Evolutionary conservation across 164 flowering plant species (phyloP), one percentile per base, ranked within the genome.

Genomic region (Piper betle): DNA sequence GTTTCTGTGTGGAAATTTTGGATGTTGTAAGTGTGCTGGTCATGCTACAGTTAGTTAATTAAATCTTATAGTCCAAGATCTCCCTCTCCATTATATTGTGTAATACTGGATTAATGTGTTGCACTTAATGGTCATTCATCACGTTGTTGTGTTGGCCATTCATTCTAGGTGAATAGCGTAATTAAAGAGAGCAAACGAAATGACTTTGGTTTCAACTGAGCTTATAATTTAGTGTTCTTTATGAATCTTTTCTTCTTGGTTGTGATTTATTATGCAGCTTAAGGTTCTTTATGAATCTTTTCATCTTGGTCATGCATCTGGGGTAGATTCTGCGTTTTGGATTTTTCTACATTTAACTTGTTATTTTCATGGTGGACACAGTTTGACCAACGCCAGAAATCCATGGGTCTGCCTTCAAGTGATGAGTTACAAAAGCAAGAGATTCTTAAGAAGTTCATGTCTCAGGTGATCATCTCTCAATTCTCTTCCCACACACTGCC

Each of bases 381-480:
- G 98, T 92, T 84, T 72, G 98, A 92, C 64, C 98, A 92, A 73
- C 73, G 96, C 54, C 96, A 92, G 74, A 92, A 87, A 66, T 55
- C 82, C 6, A 92, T 89, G 98, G 98, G 98, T 48, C 89, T 81
- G 20, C 98, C 96, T 13, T 80, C 91, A 4, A 92, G 96, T 68
- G 98, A 89, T 50, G 98, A 92, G 73, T 71, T 82, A 72, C 83
- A 87, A 72, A 89, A 89, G 64, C 85, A 92, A 63, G 96, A 89
- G 20, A 68, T 92, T 4, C 74, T 92, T 6, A 92, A 92, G 79
- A 82, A 89, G 66, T 92, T 92, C 78, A 92, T 92, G 98, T 68
- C 93, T 40, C 78, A 87, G 88, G 97, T 88, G 53, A 74, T 42
- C 5, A 25, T 33, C 20, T 17, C 2, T 50, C 37, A 12, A 10